Evolutionary conservation across 2,329 filamentous ascomycete genomes (phyloP).

Genomic region (Fusarium domesticum): DNA sequence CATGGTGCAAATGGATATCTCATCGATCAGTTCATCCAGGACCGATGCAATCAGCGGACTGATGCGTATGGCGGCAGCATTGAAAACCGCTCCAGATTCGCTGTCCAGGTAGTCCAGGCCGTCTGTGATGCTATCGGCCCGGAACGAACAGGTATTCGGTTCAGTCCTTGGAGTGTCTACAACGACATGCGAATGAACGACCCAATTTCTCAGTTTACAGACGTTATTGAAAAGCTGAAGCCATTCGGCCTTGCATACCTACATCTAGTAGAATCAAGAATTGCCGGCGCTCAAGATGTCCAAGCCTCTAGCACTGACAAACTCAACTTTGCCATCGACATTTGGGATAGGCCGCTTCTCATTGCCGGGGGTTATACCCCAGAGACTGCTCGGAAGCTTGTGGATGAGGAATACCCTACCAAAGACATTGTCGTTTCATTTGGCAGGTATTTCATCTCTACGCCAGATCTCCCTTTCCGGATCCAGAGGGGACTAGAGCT

Average conservation of each 20-base stretch:
- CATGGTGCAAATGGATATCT: constrained; percentile 60
- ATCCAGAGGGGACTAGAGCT: constrained; percentile 28
- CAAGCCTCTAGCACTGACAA: constrained; percentile 32
- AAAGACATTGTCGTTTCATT: constrained; percentile 36
- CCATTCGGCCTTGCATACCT: constrained; percentile 56
- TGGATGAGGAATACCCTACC: constrained; percentile 31
- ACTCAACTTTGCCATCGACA: constrained; percentile 34
- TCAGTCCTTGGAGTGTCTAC: constrained; percentile 60
- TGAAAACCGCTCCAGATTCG: constrained; percentile 51
- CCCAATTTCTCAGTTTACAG: constrained; percentile 60
- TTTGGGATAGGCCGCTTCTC: constrained; percentile 35
- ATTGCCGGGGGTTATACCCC: constrained; percentile 36
- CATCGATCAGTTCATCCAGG: constrained; percentile 57
- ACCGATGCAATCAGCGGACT: constrained; percentile 47
- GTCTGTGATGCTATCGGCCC: constrained; percentile 44
- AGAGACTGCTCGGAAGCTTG: constrained; percentile 23
- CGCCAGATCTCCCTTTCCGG: constrained; percentile 27
- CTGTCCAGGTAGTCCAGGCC: constrained; percentile 47
- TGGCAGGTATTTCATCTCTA: constrained; percentile 33
- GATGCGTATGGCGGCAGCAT: constrained; percentile 53
- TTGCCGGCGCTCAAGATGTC: constrained; percentile 41
- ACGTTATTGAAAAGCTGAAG: constrained; percentile 52
- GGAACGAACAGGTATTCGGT: constrained; percentile 52
- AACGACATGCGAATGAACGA: constrained; percentile 63
- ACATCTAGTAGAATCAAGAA: constrained; percentile 58